Conservation (phyloP, 2,329 filamentous ascomycete species). For the Pestalotiopsis sp. region DNA sequence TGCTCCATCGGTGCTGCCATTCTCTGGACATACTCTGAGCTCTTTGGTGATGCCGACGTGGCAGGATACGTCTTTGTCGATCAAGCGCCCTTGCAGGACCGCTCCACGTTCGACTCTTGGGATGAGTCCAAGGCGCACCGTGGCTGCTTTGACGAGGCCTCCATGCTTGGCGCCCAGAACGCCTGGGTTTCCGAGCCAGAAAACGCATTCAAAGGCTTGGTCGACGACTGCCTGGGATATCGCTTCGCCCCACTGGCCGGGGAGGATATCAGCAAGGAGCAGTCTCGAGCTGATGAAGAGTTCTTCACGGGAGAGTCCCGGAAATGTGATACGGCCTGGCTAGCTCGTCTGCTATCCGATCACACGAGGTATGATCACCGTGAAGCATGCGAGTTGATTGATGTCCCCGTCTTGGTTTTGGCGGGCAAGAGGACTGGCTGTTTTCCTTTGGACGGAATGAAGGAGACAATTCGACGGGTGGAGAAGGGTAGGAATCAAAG, state of each 20-base stretch:
- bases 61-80: constrained; percentile 39
- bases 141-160: constrained; percentile 39
- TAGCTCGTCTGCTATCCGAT: constrained; percentile 38
- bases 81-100: constrained; percentile 42
- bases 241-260: constrained; percentile 24
- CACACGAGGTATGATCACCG: constrained; percentile 44
- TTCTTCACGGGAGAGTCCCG: constrained; percentile 37
- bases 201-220: constrained; percentile 31
- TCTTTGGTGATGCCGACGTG: constrained; percentile 35
- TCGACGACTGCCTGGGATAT: constrained; percentile 38
- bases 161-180: constrained; percentile 45
- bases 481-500: constrained; percentile 19
- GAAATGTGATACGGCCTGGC: constrained; percentile 37
- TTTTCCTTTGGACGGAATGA: constrained; percentile 38
- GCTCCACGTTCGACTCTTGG: constrained; percentile 32
- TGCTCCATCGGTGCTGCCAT: constrained; percentile 43
- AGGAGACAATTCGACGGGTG: constrained; percentile 34
- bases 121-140: constrained; percentile 31
- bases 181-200: constrained; percentile 47
- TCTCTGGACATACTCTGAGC: constrained; percentile 41
- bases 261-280: constrained; percentile 25
- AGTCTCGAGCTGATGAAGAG: constrained; percentile 29
- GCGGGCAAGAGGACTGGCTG: constrained; percentile 37
- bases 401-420: constrained; percentile 36
- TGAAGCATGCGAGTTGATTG: constrained; percentile 37